Conservation (phyloP, 2,329 filamentous ascomycete genomes). For the Dactylellina parvicollis region DNA sequence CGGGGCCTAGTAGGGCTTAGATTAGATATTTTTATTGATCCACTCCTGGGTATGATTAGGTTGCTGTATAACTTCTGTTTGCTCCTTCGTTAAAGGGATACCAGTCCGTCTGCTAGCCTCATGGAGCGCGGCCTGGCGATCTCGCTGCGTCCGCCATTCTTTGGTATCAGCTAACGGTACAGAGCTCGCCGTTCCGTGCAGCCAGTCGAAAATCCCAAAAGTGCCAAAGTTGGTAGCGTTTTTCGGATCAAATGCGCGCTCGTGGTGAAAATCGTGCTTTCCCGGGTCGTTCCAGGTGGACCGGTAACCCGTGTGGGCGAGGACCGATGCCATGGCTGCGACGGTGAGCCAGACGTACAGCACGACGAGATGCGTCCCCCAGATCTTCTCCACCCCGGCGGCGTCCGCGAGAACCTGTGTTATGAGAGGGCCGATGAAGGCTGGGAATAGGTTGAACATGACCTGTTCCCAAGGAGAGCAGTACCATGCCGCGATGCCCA, state of each 20-base stretch:
- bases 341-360: conserved; percentile 23
- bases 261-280: conserved; percentile 26
- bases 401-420: conserved; percentile 11
- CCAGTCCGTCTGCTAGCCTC: conserved; percentile 10
- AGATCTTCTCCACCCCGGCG: conserved; percentile 10
- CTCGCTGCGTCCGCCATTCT: conserved; percentile 15
- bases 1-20: too few relatives aligned
- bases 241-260: conserved; percentile 22
- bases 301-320: conserved; percentile 16
- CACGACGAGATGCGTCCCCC: conserved; percentile 14
- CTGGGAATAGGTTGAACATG: conserved; percentile 20
- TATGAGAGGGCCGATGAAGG: conserved; percentile 7
- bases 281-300: conserved; percentile 20
- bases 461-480: conserved; percentile 25
- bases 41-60: conserved; percentile 6
- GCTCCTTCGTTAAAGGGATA: conserved; percentile 15
- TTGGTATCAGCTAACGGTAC: conserved; percentile 13
- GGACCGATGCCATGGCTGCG: conserved; percentile 15
- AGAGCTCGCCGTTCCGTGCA: conserved; percentile 16
- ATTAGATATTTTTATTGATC: conserved; percentile 8
- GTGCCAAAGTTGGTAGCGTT: conserved; percentile 19
- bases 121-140: conserved; percentile 21
- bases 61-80: conserved; percentile 12
- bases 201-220: conserved; percentile 14
- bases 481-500: conserved; percentile 22